Evolutionary conservation across 2,329 filamentous ascomycete species (phyloP), one percentile per base, ranked within the genome.

Genomic region (Drechslerella coelobrocha): DNA sequence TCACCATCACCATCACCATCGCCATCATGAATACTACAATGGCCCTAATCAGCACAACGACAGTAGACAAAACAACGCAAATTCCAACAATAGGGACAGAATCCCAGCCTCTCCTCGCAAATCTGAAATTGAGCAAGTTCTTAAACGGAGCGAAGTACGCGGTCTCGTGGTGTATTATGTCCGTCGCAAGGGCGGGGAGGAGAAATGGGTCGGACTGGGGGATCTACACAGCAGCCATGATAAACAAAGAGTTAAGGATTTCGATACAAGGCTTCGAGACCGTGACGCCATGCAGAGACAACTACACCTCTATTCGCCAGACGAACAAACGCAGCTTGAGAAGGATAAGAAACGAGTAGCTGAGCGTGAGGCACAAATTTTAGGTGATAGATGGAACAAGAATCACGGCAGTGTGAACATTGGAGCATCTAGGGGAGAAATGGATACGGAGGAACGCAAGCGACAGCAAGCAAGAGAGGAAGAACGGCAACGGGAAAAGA

Each of bases 61-160:
- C 24, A 34, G 6, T 12, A 34, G 14, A 4, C 27, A 31, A 9
- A 34, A 47, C 9, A 47, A 14, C 21, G 51, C 45, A 8, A 9
- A 12, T 3, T 54, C 37, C 29, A 41, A 10, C 8, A 45, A 45
- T 4, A 45, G 21, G 17, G 4, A 6, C n/a, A 39, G 12, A 10
- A 19, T 19, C n/a, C 19, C 19, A 5, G 2, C 19, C 5, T 10
- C 14, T 3, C 2, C 2, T 5, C 10, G n/a, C 5, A 45, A 7
- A 4, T 10, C 21, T 21, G 65, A 61, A 24, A 26, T 69, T 19
- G 50, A 59, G 9, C 48, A 48, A 24, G 52, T 71, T 27, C 34
- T 71, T 45, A 63, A 54, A 19, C 63, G 61, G 41, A 63, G 59
- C n/a, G n/a, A n/a, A n/a, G n/a, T n/a, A n/a, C n/a, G n/a, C n/a